These are phyloP conservation scores for Fusarium verrucosum DNA, from an alignment of 2,329 filamentous ascomycete species.

Conservation along the genomic window DNA sequence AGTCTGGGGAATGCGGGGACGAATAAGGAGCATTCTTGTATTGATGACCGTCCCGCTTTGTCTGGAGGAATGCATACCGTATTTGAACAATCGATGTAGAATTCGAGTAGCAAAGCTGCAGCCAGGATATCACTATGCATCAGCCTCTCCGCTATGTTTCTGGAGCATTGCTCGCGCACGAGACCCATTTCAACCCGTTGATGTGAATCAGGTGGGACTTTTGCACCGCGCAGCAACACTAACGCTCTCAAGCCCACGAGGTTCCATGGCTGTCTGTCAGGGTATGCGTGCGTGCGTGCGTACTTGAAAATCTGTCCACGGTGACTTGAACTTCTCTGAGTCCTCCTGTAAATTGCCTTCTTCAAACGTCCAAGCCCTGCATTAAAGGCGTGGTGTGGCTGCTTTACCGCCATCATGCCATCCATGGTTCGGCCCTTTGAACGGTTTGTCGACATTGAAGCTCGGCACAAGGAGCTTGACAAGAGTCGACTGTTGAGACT, in stretches of 20 bases:
- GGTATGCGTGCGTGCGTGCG: conserved; percentile 1
- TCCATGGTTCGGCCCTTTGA: conserved; percentile 17
- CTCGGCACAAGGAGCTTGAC: conserved; percentile 12
- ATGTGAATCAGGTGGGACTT: conserved; percentile 34
- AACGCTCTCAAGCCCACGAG: conserved; percentile 10
- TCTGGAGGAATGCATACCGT: not conserved
- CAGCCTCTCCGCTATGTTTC: conserved; percentile 7
- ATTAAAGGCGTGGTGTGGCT: conserved; percentile 30
- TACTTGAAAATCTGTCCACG: conserved; percentile 5
- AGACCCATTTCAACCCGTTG: conserved; percentile 16
- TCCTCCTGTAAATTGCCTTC: conserved; percentile 24
- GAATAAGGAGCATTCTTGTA: conserved; percentile 9
- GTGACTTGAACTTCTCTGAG: conserved; percentile 9
- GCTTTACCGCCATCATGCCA: conserved; percentile 9
- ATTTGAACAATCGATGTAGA: conserved; percentile 28
- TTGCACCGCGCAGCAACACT: conserved; percentile 21
- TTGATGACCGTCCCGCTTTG: conserved; percentile 15
- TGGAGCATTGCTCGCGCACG: conserved; percentile 20
- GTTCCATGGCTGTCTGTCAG: conserved; percentile 6
- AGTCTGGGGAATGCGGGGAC: conserved; percentile 38
- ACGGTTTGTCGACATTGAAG: conserved; percentile 7
- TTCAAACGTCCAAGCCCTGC: conserved; percentile 29
- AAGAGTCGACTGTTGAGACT: conserved; percentile 21
- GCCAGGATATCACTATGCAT: conserved; percentile 21
- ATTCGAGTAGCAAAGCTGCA: not conserved